A percentile compares a stretch with the other conserved stretches of the same genome.
These are phyloP conservation scores for Porodaedalea pini DNA, from an alignment of 1,284 basidiomycete species.

Conservation along the genomic window DNA sequence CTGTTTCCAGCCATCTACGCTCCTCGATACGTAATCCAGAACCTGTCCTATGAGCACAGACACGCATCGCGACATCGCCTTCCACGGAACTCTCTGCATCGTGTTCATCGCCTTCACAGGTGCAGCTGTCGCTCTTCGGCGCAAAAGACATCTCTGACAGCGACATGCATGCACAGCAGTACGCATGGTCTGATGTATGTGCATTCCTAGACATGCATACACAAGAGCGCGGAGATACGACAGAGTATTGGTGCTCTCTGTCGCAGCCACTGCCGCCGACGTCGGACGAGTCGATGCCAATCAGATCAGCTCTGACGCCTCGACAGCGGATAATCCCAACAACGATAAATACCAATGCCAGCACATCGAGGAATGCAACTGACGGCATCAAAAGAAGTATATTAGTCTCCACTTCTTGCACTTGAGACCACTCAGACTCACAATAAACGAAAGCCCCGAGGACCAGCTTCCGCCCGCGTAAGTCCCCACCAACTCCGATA, in stretches of 20 bases:
- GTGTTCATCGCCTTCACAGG: background rate
- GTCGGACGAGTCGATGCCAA: too few species aligned
- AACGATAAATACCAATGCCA: background rate
- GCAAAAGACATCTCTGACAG: background rate
- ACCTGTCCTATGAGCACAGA: too few species aligned
- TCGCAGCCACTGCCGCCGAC: background rate
- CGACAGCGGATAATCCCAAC: background rate
- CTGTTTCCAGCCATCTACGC: background rate
- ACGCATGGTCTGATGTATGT: background rate
- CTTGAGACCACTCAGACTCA: background rate
- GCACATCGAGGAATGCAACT: background rate
- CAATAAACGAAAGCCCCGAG: constrained; percentile 8
- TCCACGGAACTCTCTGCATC: background rate
- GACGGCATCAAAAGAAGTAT: background rate
- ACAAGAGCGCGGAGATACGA: background rate
- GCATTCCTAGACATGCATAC: background rate
- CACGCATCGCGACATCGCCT: background rate
- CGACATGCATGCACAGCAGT: background rate
- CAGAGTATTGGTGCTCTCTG: background rate
- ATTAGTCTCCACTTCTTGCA: background rate
- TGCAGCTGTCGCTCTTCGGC: background rate
- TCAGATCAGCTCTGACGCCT: too few species aligned
- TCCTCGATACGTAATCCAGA: background rate
- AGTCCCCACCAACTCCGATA: background rate
- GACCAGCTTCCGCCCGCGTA: background rate